Evolutionary conservation across 2,329 filamentous ascomycete genomes (phyloP).

Genomic region (Podosphaera leucotricha): DNA sequence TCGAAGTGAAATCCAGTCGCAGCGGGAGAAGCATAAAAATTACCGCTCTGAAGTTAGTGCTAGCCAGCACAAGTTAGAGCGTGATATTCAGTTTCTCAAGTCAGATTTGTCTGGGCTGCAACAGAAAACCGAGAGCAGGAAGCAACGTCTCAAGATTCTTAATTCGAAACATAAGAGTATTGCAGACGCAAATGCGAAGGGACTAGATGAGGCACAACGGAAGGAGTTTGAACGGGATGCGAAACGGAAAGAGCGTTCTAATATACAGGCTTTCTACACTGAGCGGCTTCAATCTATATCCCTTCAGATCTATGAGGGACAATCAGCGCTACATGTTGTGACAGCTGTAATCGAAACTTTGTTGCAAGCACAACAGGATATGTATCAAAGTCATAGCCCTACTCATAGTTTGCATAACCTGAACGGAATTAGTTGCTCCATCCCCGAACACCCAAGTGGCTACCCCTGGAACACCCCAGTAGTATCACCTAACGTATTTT

Average conservation of each 20-base stretch:
- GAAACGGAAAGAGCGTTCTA: constrained; percentile 11
- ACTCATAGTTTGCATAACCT: constrained; percentile 7
- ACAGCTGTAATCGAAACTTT: constrained; percentile 3
- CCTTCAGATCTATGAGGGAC: constrained; percentile 5
- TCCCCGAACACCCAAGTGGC: constrained; percentile 4
- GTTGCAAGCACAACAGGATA: constrained; percentile 2
- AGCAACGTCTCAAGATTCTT: constrained; percentile 45
- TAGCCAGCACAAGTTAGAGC: constrained; percentile 36
- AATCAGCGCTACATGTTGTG: constrained; percentile 3
- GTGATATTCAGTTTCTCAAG: constrained; percentile 36
- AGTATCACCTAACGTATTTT: constrained; percentile 2
- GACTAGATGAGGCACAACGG: constrained; percentile 18
- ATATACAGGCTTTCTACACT: constrained; percentile 9
- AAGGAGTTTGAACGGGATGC: constrained; percentile 11
- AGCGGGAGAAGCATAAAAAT: constrained; percentile 22
- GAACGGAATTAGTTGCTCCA: constrained; percentile 2
- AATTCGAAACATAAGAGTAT: constrained; percentile 50
- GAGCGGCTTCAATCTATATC: constrained; percentile 8
- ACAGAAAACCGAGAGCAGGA: constrained; percentile 49
- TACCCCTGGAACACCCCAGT: constrained; percentile 11
- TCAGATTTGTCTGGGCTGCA: constrained; percentile 39
- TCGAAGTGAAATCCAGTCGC: constrained; percentile 29
- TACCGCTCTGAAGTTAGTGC: constrained; percentile 30
- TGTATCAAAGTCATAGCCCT: constrained; percentile 7
- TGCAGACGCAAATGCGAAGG: constrained; percentile 38